Base-by-base conservation (phyloP, 2,329 filamentous ascomycete species). In the Phymatotrichopsis omnivora region DNA sequence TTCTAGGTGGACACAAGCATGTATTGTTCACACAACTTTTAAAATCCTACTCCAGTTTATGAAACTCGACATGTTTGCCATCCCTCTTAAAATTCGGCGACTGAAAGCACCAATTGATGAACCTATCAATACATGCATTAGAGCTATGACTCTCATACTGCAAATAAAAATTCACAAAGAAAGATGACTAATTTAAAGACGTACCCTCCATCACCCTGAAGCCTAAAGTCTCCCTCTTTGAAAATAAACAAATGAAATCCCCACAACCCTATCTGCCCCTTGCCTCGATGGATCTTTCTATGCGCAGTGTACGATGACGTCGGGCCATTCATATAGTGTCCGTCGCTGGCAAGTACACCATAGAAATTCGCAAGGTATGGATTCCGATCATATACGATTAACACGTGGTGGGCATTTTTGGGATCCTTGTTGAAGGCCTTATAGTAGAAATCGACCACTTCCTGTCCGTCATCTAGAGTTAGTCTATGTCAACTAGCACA, bases 201-300 rank as follows among this genome's bases (percentile, higher is more conserved):
- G 10, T 12, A 42, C 40, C 40, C 28, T 8, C 30, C 28, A 35
- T 35, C 40, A 11, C 40, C 30, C 40, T 25, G 17, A n/a, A 42
- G 16, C 40, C 35, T 30, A 34, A 42, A 20, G 29, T 42, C 40
- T 22, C 29, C 40, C 40, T 35, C 40, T 24, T 22, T 35, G 24
- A 42, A 42, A 3, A 42, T 30, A 28, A 28, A 41, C 23, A 41
- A 23, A 41, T 41, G 37, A 30, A 29, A 41, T 22, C 40, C 40
- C 40, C 40, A 33, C 29, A 35, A 10, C 28, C 40, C 40, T 5
- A 33, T 35, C 36, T 7, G 17, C 24, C 35, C 34, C 24, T 17
- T 41, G 3, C 43, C 43, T 2, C 43, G 24, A 29, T 42, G 35
- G 11, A 46, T 33, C 25, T 46, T 46, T 28, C 41, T 46, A 40